These are phyloP conservation scores for Celoporthe dispersa DNA, from an alignment of 2,329 filamentous ascomycete species.

Conservation along the genomic window DNA sequence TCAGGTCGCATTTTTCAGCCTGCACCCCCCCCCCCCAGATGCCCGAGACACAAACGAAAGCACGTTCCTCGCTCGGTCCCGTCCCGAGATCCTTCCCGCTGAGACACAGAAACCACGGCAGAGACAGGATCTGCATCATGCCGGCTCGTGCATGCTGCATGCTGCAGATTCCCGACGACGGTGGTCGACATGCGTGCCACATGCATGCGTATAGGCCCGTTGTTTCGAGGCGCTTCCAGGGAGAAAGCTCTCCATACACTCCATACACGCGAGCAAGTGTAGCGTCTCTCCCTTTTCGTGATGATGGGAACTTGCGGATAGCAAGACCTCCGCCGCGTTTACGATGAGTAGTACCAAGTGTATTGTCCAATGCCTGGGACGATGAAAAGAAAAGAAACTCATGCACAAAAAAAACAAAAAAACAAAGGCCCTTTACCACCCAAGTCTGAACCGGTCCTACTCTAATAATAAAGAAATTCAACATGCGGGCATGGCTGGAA, in stretches of 20 bases:
- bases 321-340: neutral
- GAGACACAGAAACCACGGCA: constrained; percentile 3
- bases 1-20: constrained; percentile 1
- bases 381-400: neutral
- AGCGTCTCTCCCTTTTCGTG: neutral
- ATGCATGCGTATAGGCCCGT: too few relatives aligned
- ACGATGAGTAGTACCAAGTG: neutral
- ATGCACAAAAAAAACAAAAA: neutral
- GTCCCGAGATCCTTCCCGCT: constrained; percentile 4
- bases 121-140: constrained; percentile 11
- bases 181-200: too few relatives aligned
- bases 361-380: constrained; percentile 19
- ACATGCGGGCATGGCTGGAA: neutral
- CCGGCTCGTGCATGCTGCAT: constrained; percentile 9
- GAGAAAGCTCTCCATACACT: neutral
- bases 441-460: neutral
- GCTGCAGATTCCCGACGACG: neutral
- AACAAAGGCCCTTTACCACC: neutral
- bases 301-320: neutral
- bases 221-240: neutral
- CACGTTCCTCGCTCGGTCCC: neutral
- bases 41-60: constrained; percentile 4
- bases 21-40: neutral
- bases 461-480: constrained; percentile 6
- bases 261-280: neutral